A percentile compares a stretch with the other conserved stretches of the same genome.
Evolutionary conservation across 192 early-diverging fungal genomes (phyloP).

Genomic region (Podila epicladia): DNA sequence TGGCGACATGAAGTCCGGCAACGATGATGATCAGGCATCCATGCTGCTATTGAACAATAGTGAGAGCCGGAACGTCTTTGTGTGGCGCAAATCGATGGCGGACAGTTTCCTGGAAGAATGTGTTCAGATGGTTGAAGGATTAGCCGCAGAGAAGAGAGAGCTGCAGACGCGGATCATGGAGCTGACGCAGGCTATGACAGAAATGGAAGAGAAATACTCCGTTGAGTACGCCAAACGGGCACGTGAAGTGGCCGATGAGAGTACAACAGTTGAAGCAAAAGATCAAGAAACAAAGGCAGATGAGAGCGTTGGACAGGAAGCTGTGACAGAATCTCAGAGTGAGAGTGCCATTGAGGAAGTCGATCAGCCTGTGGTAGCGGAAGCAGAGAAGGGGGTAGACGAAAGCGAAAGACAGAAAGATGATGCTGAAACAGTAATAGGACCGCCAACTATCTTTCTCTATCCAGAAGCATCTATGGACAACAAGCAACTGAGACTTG

Average conservation of each 20-base stretch:
- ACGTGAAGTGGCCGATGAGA: neutral
- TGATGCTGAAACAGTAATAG: neutral
- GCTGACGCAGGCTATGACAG: constrained; percentile 3
- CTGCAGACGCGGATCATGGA: constrained; percentile 25
- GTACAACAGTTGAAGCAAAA: neutral
- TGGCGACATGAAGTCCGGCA: neutral
- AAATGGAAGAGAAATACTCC: constrained; percentile 2
- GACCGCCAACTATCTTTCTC: neutral
- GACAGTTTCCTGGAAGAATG: constrained; percentile 40
- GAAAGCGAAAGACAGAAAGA: neutral
- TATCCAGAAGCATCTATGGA: neutral
- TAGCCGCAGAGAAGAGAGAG: constrained; percentile 33
- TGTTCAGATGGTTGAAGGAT: constrained; percentile 31
- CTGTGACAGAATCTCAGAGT: neutral
- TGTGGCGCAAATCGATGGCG: constrained; percentile 39
- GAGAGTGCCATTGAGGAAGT: neutral
- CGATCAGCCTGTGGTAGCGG: no score
- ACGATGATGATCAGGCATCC: neutral
- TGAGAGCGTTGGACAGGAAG: neutral
- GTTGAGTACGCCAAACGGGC: neutral
- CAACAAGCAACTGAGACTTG: neutral
- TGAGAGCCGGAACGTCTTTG: constrained; percentile 29
- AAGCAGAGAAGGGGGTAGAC: neutral
- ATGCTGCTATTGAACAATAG: constrained; percentile 15
- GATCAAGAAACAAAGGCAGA: neutral